Conservation (phyloP, 352 stramenopile species). For the Phytopythium montanum region DNA sequence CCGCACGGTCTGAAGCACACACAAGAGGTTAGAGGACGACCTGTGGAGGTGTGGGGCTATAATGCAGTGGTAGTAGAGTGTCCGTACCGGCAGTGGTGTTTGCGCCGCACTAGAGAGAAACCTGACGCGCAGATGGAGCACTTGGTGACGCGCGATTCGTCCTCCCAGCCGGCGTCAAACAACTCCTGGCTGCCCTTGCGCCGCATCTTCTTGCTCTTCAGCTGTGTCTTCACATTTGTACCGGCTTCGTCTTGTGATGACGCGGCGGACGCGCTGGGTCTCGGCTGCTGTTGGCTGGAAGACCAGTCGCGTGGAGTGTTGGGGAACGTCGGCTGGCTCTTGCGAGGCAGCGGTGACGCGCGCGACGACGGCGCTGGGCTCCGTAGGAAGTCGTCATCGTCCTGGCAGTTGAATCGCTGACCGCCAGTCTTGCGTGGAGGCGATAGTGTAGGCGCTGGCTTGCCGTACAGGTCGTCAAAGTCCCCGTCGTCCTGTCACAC, state of each 20-base stretch:
- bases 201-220: constrained; percentile 20
- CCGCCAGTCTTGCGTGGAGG: not conserved
- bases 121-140: constrained; percentile 51
- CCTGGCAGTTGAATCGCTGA: not conserved
- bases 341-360: constrained; percentile 17
- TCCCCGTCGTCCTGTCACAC: constrained; percentile 54
- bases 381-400: not conserved
- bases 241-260: constrained; percentile 4
- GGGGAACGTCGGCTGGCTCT: constrained; percentile 18
- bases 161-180: constrained; percentile 64
- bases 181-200: constrained; percentile 56
- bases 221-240: not conserved
- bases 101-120: constrained; percentile 69
- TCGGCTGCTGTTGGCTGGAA: constrained; percentile 5
- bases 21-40: too few species aligned
- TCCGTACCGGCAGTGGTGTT: constrained; percentile 67
- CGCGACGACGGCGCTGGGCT: constrained; percentile 22
- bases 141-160: constrained; percentile 30
- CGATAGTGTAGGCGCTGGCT: constrained; percentile 11
- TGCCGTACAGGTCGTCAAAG: constrained; percentile 74
- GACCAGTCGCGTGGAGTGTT: constrained; percentile 1
- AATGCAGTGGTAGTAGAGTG: not conserved
- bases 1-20: constrained; percentile 36
- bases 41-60: not conserved
- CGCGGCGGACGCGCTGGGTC: constrained; percentile 16